Base-by-base conservation (phyloP, 768 basidiomycete genomes). In the Auriscalpium orientale region DNA sequence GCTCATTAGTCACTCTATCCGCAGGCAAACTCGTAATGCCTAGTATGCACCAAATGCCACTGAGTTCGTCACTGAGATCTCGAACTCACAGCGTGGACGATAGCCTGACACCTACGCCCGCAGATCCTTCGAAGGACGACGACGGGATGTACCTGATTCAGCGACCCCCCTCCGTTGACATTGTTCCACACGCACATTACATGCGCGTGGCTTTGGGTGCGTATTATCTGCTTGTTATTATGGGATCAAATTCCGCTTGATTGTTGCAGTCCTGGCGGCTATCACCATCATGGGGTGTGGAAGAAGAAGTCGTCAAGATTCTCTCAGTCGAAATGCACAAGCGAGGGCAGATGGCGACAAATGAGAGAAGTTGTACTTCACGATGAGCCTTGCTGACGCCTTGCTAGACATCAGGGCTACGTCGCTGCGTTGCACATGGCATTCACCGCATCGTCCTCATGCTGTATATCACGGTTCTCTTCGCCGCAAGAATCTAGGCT, bases 21-120 rank as follows among this genome's bases (percentile, higher is more conserved):
- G 91, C 46, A 93, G 93, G 8, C 94, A 95, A 71, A 86, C 89
- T 0, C 82, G 93, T 9, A 67, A 93, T 16, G 75, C 95, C 20
- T 70, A n/a, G n/a, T n/a, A 80, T 40, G 87, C 89, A 2, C 85
- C 89, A 0, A 77, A 79, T 71, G 72, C 90, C 46, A 76, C 71
- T 46, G 72, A 75, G 55, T 72, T 63, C 54, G 37, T 73, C 33
- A 48, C 52, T 59, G 46, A 43, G 21, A 11, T 52, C 9, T 43
- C 34, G 33, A 16, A 21, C 28, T 22, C 16, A 16, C 0, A 12
- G 46, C 22, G 22, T 28, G 3, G 22, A 28, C 22, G 22, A 2
- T 2, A 28, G 22, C 13, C 12, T 22, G 36, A 40, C 51, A 58
- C 38, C 12, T 44, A 18, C 47, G 46, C 16, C 13, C 10, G 20